These are phyloP conservation scores for Onygenales sp. DNA, from an alignment of 2,329 filamentous ascomycete species.

Conservation along the genomic window DNA sequence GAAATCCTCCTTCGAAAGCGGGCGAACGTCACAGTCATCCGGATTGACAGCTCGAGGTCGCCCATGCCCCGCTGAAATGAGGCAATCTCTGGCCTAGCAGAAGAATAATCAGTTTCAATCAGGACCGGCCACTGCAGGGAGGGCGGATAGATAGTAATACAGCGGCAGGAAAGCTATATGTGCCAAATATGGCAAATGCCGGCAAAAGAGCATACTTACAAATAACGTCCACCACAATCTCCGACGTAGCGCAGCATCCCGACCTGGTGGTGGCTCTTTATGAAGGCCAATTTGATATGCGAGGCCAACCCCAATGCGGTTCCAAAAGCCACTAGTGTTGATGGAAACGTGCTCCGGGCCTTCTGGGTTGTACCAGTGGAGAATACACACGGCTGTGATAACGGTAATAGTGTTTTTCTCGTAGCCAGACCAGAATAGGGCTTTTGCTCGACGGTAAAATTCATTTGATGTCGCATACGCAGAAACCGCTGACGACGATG, in stretches of 20 bases:
- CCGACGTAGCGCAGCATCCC: conserved; percentile 27
- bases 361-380: conserved; percentile 27
- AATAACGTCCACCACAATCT: conserved; percentile 37
- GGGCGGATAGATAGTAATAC: neutral
- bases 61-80: conserved; percentile 35
- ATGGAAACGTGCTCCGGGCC: conserved; percentile 29
- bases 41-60: conserved; percentile 31
- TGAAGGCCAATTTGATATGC: conserved; percentile 38
- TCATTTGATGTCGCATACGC: conserved; percentile 21
- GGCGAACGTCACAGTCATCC: conserved; percentile 29
- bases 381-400: conserved; percentile 22
- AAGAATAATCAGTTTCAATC: neutral
- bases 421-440: conserved; percentile 23
- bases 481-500: conserved; percentile 21
- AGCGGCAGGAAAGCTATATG: neutral
- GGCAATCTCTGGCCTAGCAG: conserved; percentile 25
- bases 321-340: conserved; percentile 38
- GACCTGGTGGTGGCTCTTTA: conserved; percentile 26
- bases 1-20: conserved; percentile 28
- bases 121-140: too few relatives aligned
- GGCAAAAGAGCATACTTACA: conserved; percentile 16
- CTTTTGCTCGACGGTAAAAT: conserved; percentile 25
- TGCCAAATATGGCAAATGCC: neutral
- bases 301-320: conserved; percentile 32
- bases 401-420: conserved; percentile 23